Percentiles rank a stretch among this genome's conserved stretches.
phyloP scores from a whole-genome alignment of 306 rosid species.

The Aeschynomene evenia region DNA sequence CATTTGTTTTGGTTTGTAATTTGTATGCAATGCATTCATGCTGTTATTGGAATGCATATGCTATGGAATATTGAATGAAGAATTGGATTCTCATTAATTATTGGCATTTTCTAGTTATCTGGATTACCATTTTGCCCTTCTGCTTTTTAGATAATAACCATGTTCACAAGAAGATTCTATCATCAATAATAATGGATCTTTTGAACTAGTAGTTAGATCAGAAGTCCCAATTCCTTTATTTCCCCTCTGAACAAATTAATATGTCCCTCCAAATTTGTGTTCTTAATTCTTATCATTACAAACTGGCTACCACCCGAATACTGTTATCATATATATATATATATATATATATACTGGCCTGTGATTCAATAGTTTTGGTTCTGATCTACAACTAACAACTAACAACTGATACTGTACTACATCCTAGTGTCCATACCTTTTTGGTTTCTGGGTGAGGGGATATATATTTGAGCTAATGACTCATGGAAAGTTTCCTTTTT shows the following conservation, averaged over 20 bases:
- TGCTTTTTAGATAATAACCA: neutral
- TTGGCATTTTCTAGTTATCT: constrained; percentile 5
- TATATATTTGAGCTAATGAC: neutral
- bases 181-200: neutral
- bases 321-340: too few species aligned
- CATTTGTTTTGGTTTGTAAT: constrained; percentile 31
- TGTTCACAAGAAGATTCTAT: neutral
- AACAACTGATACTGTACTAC: too few species aligned
- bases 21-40: constrained; percentile 4
- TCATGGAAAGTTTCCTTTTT: neutral
- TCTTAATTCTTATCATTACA: too few species aligned
- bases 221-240: neutral
- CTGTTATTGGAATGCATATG: constrained; percentile 18
- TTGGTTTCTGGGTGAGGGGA: neutral
- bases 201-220: neutral
- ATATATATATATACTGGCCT: too few species aligned
- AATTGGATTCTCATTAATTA: constrained; percentile 27
- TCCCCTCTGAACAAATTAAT: too few species aligned
- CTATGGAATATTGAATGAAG: neutral
- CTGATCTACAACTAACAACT: too few species aligned
- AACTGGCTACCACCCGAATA: too few species aligned
- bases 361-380: too few species aligned
- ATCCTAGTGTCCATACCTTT: neutral
- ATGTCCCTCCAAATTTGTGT: too few species aligned
- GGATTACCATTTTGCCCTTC: constrained; percentile 10